Percentiles rank a stretch among this genome's conserved stretches.
Conservation (phyloP, 2,329 filamentous ascomycete genomes). For the Clonostachys byssicola region DNA sequence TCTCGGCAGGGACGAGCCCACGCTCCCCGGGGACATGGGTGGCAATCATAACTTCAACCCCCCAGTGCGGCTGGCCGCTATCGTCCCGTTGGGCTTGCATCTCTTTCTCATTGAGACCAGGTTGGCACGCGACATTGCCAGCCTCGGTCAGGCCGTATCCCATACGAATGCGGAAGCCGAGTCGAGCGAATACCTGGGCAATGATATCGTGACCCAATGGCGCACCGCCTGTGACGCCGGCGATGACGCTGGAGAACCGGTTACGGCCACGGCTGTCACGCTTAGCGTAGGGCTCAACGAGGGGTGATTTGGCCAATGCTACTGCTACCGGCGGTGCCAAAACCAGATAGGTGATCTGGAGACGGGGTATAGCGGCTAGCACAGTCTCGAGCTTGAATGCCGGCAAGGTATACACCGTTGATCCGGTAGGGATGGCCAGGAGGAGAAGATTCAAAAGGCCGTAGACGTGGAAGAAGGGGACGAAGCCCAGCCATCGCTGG, state of each 20-base stretch:
- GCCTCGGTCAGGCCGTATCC: constrained; percentile 75
- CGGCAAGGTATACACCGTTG: constrained; percentile 65
- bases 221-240: constrained; percentile 57
- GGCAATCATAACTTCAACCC: constrained; percentile 63
- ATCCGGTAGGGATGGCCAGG: constrained; percentile 43
- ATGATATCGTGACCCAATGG: constrained; percentile 53
- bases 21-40: constrained; percentile 20
- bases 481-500: constrained; percentile 52
- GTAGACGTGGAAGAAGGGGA: constrained; percentile 68
- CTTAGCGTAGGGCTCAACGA: constrained; percentile 56
- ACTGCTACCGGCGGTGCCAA: constrained; percentile 70
- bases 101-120: constrained; percentile 44
- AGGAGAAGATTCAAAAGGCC: constrained; percentile 54
- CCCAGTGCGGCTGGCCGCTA: constrained; percentile 60
- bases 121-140: constrained; percentile 60
- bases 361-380: constrained; percentile 56
- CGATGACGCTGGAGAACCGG: constrained; percentile 53
- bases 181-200: constrained; percentile 54
- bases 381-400: constrained; percentile 65
- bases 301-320: constrained; percentile 64
- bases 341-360: constrained; percentile 59
- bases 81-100: constrained; percentile 49
- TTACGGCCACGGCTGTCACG: constrained; percentile 34
- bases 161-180: constrained; percentile 48
- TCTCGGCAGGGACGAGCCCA: constrained; percentile 25